phyloP scores from a whole-genome alignment of 2,329 filamentous ascomycete genomes.

The Neonectria neomacrospora region DNA sequence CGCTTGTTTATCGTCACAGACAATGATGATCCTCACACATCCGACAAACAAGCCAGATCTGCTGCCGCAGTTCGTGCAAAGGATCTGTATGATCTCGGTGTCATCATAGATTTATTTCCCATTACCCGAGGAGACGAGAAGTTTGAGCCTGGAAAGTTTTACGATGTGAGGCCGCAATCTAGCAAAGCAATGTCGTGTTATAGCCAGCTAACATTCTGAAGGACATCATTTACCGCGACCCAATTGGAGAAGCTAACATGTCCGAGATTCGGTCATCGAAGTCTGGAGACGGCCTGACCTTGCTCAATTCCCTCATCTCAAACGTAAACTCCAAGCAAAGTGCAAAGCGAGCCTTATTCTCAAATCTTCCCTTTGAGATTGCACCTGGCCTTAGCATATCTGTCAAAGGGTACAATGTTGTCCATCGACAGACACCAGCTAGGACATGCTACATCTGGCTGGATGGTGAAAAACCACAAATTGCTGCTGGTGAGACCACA shows the following conservation, averaged over 20 bases:
- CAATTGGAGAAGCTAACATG: constrained; percentile 72
- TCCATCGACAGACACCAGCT: constrained; percentile 84
- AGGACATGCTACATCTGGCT: constrained; percentile 90
- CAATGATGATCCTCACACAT: constrained; percentile 84
- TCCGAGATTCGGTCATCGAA: constrained; percentile 69
- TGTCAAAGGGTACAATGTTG: constrained; percentile 90
- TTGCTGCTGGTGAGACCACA: constrained; percentile 79
- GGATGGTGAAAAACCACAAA: constrained; percentile 84
- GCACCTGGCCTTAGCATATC: constrained; percentile 87
- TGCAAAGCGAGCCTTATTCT: constrained; percentile 86
- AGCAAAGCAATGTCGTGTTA: too few species aligned
- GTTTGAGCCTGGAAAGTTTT: constrained; percentile 89
- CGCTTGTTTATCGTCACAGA: constrained; percentile 97
- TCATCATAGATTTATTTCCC: constrained; percentile 92
- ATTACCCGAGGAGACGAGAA: constrained; percentile 76
- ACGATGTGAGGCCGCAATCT: constrained; percentile 71
- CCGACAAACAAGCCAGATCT: constrained; percentile 77
- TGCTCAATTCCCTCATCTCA: constrained; percentile 83
- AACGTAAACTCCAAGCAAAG: constrained; percentile 93
- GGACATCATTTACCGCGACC: constrained; percentile 91
- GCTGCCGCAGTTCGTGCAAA: constrained; percentile 89
- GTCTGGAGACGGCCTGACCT: constrained; percentile 78
- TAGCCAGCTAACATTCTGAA: constrained; percentile 46
- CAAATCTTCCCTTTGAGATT: constrained; percentile 86
- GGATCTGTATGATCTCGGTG: constrained; percentile 93